phyloP scores from a whole-genome alignment of 495 filamentous ascomycete species.

The Penicillium ucsense region DNA sequence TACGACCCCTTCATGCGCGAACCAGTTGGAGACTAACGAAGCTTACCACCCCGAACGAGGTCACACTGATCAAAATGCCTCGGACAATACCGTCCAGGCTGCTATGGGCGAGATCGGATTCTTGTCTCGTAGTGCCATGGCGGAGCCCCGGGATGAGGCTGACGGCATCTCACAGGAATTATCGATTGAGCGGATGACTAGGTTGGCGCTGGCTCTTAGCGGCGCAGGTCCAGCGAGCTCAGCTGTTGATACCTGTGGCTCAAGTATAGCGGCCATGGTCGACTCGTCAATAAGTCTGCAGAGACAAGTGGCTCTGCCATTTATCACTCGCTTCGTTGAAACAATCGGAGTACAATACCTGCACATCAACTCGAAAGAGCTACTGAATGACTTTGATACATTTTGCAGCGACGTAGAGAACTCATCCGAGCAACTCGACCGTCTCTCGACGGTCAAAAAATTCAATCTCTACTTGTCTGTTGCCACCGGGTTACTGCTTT shows the following conservation, averaged over 20 bases:
- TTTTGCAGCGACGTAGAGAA: slow-evolving; percentile 4
- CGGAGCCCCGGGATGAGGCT: slow-evolving; percentile 16
- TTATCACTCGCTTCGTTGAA: slow-evolving; percentile 7
- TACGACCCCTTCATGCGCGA: not conserved
- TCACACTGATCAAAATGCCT: not conserved
- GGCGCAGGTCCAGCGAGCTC: slow-evolving; percentile 10
- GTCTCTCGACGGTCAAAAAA: not conserved
- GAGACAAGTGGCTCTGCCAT: slow-evolving; percentile 5
- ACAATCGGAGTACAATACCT: slow-evolving; percentile 5
- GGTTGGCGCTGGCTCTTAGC: slow-evolving; percentile 10
- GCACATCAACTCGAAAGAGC: slow-evolving; percentile 4
- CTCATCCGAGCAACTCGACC: not conserved
- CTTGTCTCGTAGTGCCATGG: slow-evolving; percentile 22
- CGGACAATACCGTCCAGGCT: slow-evolving; percentile 11
- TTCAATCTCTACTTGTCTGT: slow-evolving; percentile 15
- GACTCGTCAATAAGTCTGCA: not conserved
- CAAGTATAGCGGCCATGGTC: not conserved
- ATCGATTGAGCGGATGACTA: slow-evolving; percentile 14
- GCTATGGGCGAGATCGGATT: slow-evolving; percentile 23
- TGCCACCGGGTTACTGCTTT: slow-evolving; percentile 12
- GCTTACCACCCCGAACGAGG: not conserved
- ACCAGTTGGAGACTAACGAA: not conserved
- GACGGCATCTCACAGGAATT: slow-evolving; percentile 13
- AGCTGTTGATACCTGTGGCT: not conserved
- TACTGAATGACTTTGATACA: slow-evolving; percentile 5